These are phyloP conservation scores for Beauveria asiatica DNA, from an alignment of 2,329 filamentous ascomycete genomes.

Conservation along the genomic window DNA sequence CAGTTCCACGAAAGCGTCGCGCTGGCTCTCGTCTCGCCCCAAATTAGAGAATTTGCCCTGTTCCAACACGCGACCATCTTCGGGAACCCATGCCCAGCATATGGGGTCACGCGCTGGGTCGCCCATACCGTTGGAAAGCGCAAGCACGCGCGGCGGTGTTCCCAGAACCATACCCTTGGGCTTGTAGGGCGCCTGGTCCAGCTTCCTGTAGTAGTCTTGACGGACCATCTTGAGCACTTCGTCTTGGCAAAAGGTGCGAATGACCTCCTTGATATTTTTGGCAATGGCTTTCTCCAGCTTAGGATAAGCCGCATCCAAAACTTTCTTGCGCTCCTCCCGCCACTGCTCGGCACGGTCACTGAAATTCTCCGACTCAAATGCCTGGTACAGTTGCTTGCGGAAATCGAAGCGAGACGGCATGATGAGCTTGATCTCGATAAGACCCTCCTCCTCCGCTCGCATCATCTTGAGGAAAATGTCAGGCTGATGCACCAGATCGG, in stretches of 20 bases:
- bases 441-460: conserved; percentile 87
- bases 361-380: conserved; percentile 91
- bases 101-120: conserved; percentile 67
- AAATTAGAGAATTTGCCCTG: conserved; percentile 82
- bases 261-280: conserved; percentile 88
- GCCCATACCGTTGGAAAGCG: conserved; percentile 78
- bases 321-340: conserved; percentile 80
- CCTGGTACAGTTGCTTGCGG: conserved; percentile 64
- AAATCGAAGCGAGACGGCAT: conserved; percentile 71
- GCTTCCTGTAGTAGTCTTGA: conserved; percentile 77
- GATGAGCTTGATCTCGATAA: conserved; percentile 75
- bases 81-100: conserved; percentile 87
- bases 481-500: conserved; percentile 71
- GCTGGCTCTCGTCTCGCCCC: conserved; percentile 58
- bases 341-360: conserved; percentile 92
- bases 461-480: conserved; percentile 96
- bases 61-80: conserved; percentile 82
- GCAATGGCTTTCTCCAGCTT: conserved; percentile 79
- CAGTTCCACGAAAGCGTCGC: conserved; percentile 65
- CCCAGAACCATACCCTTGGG: conserved; percentile 87
- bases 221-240: conserved; percentile 81
- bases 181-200: conserved; percentile 95
- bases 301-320: conserved; percentile 69
- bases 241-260: conserved; percentile 90
- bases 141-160: conserved; percentile 77